phyloP scores from a whole-genome alignment of 768 basidiomycete genomes.

The Filobasidium floriforme region DNA sequence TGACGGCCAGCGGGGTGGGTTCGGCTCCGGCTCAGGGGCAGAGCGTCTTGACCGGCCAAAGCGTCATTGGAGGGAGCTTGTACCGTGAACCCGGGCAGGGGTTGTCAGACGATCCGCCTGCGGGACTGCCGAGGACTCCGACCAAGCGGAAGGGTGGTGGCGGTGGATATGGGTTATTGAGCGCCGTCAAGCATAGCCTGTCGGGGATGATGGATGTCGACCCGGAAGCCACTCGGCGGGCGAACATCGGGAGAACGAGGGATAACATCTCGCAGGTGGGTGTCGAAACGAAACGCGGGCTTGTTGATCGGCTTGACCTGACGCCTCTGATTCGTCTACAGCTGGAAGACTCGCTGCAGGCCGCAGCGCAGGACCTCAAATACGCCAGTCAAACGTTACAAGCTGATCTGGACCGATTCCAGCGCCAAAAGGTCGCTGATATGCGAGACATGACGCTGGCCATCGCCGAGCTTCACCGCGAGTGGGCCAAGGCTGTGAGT shows the following conservation, averaged over 20 bases:
- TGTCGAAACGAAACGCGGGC: neutral
- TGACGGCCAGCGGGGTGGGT: slow-evolving; percentile 26
- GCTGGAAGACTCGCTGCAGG: slow-evolving; percentile 91
- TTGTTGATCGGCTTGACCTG: no score
- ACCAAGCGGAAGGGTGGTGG: slow-evolving; percentile 13
- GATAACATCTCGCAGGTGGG: slow-evolving; percentile 89
- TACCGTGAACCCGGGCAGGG: slow-evolving; percentile 21
- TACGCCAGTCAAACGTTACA: slow-evolving; percentile 95
- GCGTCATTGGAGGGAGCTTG: slow-evolving; percentile 20
- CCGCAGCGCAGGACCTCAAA: slow-evolving; percentile 86
- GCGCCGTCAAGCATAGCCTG: slow-evolving; percentile 84
- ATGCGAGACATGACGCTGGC: slow-evolving; percentile 84
- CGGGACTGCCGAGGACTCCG: slow-evolving; percentile 16
- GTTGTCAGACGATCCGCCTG: slow-evolving; percentile 19
- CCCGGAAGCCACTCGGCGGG: slow-evolving; percentile 88
- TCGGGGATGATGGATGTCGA: slow-evolving; percentile 99
- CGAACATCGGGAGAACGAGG: slow-evolving; percentile 84
- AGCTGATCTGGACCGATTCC: slow-evolving; percentile 94
- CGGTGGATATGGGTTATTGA: slow-evolving; percentile 65
- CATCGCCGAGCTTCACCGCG: slow-evolving; percentile 81
- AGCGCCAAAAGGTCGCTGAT: slow-evolving; percentile 97
- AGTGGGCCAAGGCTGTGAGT: slow-evolving; percentile 91
- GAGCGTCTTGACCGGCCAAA: slow-evolving; percentile 11
- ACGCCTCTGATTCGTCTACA: slow-evolving; percentile 38
- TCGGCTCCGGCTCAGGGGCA: slow-evolving; percentile 18